These are phyloP conservation scores for Trichoderma harzianum DNA, from an alignment of 2,329 filamentous ascomycete species.

Conservation along the genomic window DNA sequence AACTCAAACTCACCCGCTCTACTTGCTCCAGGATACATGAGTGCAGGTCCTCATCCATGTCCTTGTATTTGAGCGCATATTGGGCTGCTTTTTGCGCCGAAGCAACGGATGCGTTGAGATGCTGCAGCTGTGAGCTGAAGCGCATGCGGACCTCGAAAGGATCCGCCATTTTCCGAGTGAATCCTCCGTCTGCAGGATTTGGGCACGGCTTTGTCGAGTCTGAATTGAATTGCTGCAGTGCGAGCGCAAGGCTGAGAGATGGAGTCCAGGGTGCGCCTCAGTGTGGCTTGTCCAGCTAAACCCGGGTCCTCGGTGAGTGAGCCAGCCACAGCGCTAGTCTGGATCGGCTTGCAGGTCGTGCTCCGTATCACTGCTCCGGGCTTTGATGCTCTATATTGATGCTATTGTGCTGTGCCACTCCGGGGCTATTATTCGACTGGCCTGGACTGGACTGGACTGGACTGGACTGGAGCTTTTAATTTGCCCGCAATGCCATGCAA, in stretches of 20 bases:
- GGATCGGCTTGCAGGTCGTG: slow-evolving; percentile 1
- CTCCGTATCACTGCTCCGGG: not conserved
- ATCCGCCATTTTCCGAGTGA: slow-evolving; percentile 54
- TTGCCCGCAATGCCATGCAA: not conserved
- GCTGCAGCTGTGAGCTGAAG: slow-evolving; percentile 85
- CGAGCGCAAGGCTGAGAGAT: slow-evolving; percentile 3
- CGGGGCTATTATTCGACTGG: not conserved
- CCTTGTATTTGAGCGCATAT: slow-evolving; percentile 89
- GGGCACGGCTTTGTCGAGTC: not conserved
- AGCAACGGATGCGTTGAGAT: slow-evolving; percentile 84
- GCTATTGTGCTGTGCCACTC: not conserved
- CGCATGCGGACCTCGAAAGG: slow-evolving; percentile 98
- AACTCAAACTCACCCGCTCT: slow-evolving; percentile 57
- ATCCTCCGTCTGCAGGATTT: not conserved
- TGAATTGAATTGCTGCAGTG: slow-evolving; percentile 1
- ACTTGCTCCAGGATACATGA: slow-evolving; percentile 96
- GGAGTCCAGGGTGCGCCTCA: slow-evolving; percentile 8
- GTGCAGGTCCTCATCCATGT: slow-evolving; percentile 96
- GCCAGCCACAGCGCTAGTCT: not conserved
- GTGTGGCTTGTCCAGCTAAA: not conserved
- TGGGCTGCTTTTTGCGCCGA: slow-evolving; percentile 89
- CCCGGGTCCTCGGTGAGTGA: slow-evolving; percentile 9
- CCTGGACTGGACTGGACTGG: not conserved
- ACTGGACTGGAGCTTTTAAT: not conserved
- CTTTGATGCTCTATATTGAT: not conserved